Evolutionary conservation across 1,284 basidiomycete species (phyloP).

Genomic region (Schizophyllum amplum): DNA sequence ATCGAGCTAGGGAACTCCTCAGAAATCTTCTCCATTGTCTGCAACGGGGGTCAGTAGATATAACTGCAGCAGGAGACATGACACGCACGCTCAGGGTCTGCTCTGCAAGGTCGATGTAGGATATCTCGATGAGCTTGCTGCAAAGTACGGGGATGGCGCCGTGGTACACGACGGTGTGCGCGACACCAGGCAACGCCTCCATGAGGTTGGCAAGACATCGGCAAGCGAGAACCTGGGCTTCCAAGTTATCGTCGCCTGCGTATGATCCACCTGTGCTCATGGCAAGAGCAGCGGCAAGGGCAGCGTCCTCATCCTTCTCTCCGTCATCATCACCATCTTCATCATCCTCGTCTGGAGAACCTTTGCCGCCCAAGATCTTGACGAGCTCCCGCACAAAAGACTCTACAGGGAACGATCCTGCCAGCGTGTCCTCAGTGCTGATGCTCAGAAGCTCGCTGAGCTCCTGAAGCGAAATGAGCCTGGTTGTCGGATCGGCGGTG

Average conservation of each 20-base stretch:
- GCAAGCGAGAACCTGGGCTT: conserved; percentile 89
- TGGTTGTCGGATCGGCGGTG: conserved; percentile 71
- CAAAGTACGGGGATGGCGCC: conserved; percentile 93
- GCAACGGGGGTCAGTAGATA: conserved; percentile 19
- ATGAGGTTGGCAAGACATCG: conserved; percentile 93
- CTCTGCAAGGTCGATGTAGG: conserved; percentile 93
- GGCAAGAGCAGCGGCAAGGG: conserved; percentile 76
- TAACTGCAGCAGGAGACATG: conserved; percentile 8
- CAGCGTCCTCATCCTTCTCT: conserved; percentile 75
- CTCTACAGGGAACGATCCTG: conserved; percentile 91
- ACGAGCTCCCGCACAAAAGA: conserved; percentile 91
- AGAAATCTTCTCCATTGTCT: conserved; percentile 97
- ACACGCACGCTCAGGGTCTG: conserved; percentile 87
- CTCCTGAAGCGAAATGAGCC: conserved; percentile 88
- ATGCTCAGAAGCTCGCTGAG: conserved; percentile 93
- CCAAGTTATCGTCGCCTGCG: conserved; percentile 79
- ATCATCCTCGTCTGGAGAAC: conserved; percentile 56
- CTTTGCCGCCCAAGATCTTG: conserved; percentile 83
- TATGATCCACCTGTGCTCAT: conserved; percentile 56
- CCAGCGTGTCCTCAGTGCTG: conserved; percentile 94
- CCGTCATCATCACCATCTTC: conserved; percentile 53
- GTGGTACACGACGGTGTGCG: conserved; percentile 91
- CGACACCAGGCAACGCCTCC: conserved; percentile 92
- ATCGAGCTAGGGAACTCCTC: conserved; percentile 93
- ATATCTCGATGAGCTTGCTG: conserved; percentile 92